Conservation (phyloP, 2,329 filamentous ascomycete genomes). For the Cytospora schulzeri region DNA sequence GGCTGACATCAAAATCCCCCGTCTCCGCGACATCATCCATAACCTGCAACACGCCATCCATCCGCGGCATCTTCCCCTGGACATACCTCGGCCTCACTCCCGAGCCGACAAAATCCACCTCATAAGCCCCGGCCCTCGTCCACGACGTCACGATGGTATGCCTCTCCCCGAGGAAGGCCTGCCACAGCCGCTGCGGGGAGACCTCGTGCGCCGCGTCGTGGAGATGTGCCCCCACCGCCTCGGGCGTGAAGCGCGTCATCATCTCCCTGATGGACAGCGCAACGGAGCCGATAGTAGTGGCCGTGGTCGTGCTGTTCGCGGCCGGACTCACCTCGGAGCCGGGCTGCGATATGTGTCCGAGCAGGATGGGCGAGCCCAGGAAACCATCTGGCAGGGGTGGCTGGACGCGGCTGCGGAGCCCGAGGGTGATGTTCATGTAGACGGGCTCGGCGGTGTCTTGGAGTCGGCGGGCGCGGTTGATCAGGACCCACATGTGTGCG, state of each 20-base stretch:
- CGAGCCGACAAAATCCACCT: slow-evolving; percentile 43
- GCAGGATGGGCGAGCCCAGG: slow-evolving; percentile 47
- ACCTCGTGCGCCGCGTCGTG: slow-evolving; percentile 47
- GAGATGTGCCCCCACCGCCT: slow-evolving; percentile 42
- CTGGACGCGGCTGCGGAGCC: slow-evolving; percentile 41
- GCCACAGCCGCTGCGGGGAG: slow-evolving; percentile 51
- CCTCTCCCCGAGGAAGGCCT: slow-evolving; percentile 45
- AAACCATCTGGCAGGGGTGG: slow-evolving; percentile 45
- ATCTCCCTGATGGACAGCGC: slow-evolving; percentile 40
- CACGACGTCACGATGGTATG: slow-evolving; percentile 50
- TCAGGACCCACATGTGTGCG: slow-evolving; percentile 48
- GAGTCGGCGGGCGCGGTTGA: slow-evolving; percentile 44
- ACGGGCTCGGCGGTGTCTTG: slow-evolving; percentile 35
- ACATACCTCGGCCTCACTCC: slow-evolving; percentile 39
- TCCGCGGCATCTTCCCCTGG: slow-evolving; percentile 44
- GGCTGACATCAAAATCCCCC: slow-evolving; percentile 39
- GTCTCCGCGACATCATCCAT: slow-evolving; percentile 39
- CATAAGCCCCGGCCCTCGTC: slow-evolving; percentile 41
- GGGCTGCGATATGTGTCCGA: slow-evolving; percentile 39
- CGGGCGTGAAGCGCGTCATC: slow-evolving; percentile 41
- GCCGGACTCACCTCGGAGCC: slow-evolving; percentile 1
- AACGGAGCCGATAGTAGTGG: slow-evolving; percentile 28
- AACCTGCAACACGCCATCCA: slow-evolving; percentile 47
- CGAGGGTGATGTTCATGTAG: slow-evolving; percentile 45
- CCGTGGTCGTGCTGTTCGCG: slow-evolving; percentile 1